phyloP scores from a whole-genome alignment of 2,329 filamentous ascomycete species.

The Ascochyta fabae region DNA sequence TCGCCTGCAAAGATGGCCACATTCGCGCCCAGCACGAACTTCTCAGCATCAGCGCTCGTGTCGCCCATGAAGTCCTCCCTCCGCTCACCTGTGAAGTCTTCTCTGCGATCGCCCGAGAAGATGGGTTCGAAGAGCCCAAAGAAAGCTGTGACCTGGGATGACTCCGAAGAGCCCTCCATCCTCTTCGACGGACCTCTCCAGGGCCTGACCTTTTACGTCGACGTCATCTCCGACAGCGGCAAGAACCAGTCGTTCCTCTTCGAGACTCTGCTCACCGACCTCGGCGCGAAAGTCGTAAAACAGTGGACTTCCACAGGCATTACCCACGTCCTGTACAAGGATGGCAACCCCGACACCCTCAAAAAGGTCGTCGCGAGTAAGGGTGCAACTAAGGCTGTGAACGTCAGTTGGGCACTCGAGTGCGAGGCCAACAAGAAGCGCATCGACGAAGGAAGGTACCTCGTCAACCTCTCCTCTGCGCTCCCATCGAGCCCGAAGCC shows the following conservation, averaged over 20 bases:
- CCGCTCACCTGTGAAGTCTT: constrained; percentile 42
- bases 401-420: constrained; percentile 86
- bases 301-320: constrained; percentile 72
- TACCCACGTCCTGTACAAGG: constrained; percentile 90
- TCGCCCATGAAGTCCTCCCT: constrained; percentile 39
- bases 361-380: constrained; percentile 77
- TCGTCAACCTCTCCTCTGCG: constrained; percentile 38
- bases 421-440: constrained; percentile 45
- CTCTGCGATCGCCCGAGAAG: constrained; percentile 47
- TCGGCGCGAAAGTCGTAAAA: constrained; percentile 81
- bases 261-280: constrained; percentile 76
- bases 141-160: constrained; percentile 46
- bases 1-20: constrained; percentile 13
- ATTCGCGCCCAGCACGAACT: constrained; percentile 7
- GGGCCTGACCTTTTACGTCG: constrained; percentile 80
- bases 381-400: constrained; percentile 83
- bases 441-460: constrained; percentile 42
- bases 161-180: constrained; percentile 30
- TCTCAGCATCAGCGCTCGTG: constrained; percentile 21
- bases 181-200: constrained; percentile 35
- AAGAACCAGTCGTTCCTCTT: constrained; percentile 67
- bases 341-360: constrained; percentile 79
- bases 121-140: constrained; percentile 42
- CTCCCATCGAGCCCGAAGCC: constrained; percentile 30
- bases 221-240: constrained; percentile 77